Evolutionary conservation across 768 basidiomycete genomes (phyloP).

Genomic region (Amyloporia xantha): DNA sequence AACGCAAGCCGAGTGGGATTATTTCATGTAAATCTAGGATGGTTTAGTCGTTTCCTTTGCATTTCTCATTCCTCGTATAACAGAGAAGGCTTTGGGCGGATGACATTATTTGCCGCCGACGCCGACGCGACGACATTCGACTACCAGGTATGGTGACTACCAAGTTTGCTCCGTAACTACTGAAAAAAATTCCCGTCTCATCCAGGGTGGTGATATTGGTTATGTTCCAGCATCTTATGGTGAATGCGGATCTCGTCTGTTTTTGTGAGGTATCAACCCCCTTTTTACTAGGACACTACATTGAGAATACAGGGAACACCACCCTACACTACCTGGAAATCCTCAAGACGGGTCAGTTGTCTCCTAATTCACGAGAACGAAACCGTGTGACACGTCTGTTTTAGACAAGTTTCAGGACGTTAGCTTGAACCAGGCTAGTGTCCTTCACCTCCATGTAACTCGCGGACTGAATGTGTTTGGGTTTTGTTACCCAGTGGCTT

Average conservation of each 20-base stretch:
- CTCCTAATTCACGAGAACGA: background rate
- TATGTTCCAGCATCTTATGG: conserved; percentile 16
- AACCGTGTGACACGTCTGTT: conserved; percentile 9
- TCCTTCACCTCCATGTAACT: background rate
- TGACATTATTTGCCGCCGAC: conserved; percentile 36
- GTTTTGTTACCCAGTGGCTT: conserved; percentile 48
- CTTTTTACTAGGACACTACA: conserved; percentile 50
- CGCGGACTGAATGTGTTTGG: background rate
- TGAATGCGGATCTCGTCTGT: too few relatives aligned
- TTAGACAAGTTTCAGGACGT: conserved; percentile 46
- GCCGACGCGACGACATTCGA: conserved; percentile 37
- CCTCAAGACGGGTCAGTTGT: conserved; percentile 25
- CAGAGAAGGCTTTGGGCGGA: conserved; percentile 35
- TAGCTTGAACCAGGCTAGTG: conserved; percentile 33
- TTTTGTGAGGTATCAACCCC: too few relatives aligned
- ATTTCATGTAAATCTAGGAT: conserved; percentile 53
- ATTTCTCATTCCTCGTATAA: background rate
- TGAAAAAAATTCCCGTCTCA: background rate
- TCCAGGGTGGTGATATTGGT: conserved; percentile 20
- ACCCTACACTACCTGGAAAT: conserved; percentile 56
- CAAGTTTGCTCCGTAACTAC: background rate
- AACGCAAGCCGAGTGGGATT: conserved; percentile 56
- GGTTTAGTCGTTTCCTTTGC: too few relatives aligned
- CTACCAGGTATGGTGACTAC: conserved; percentile 30
- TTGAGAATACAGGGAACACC: conserved; percentile 59